Evolutionary conservation across 108 stramenopile genomes (phyloP).

Genomic region (Nitzschia sp.): DNA sequence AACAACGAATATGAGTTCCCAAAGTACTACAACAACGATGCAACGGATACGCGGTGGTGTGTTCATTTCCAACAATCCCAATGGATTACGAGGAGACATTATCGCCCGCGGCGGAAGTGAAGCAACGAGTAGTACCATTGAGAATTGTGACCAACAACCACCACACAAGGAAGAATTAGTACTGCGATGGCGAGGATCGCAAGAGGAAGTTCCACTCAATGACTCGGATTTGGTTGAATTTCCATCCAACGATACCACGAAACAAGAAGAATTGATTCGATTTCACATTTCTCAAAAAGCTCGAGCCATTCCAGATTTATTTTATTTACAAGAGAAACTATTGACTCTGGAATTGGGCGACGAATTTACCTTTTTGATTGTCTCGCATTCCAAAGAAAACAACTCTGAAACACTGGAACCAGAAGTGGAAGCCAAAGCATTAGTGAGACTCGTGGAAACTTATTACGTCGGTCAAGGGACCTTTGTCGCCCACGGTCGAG

Average conservation of each 20-base stretch:
- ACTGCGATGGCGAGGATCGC: not conserved
- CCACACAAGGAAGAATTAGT: not conserved
- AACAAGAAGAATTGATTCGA: conserved; percentile 12
- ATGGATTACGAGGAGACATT: not conserved
- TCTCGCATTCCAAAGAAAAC: not conserved
- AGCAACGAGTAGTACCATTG: not conserved
- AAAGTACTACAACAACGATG: not conserved
- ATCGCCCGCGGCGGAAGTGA: not conserved
- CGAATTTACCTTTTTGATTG: conserved; percentile 4
- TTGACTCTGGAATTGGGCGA: conserved; percentile 10
- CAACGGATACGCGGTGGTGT: not conserved
- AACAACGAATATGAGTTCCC: too few species aligned
- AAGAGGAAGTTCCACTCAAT: not conserved
- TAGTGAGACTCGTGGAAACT: conserved; percentile 12
- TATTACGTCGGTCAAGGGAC: conserved; percentile 24
- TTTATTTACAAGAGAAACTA: conserved; percentile 18
- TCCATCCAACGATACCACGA: not conserved
- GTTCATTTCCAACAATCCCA: conserved; percentile 1
- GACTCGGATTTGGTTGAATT: not conserved
- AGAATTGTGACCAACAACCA: not conserved
- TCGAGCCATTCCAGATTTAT: not conserved
- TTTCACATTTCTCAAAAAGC: not conserved
- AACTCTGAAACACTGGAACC: not conserved
- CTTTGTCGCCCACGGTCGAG: conserved; percentile 5
- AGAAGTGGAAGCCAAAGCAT: not conserved